A percentile compares a stretch with the other conserved stretches of the same genome.
Evolutionary conservation across 1,139 yeast genomes (phyloP).

Genomic region (Saccharomyces hybrid): DNA sequence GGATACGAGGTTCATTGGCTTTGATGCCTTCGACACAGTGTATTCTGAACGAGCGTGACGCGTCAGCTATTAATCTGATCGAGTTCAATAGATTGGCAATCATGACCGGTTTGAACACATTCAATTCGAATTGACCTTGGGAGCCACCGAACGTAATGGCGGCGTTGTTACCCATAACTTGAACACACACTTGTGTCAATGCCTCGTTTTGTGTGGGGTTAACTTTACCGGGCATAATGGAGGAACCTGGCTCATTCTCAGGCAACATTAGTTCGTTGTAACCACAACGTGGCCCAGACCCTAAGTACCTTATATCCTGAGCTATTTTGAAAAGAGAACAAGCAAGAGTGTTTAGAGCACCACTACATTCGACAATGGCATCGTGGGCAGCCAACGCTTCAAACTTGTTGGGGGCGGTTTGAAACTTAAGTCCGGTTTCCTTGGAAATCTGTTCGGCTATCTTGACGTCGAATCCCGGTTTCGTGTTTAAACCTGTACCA

Average conservation of each 20-base stretch:
- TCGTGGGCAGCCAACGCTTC: slow-evolving; percentile 99
- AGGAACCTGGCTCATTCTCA: slow-evolving; percentile 98
- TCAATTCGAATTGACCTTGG: slow-evolving; percentile 95
- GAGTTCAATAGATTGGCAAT: slow-evolving; percentile 84
- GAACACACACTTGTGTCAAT: slow-evolving; percentile 94
- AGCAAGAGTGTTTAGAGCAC: slow-evolving; percentile 94
- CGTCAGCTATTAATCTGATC: slow-evolving; percentile 83
- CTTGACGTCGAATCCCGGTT: slow-evolving; percentile 74
- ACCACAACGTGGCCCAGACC: slow-evolving; percentile 99
- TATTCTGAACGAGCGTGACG: slow-evolving; percentile 77
- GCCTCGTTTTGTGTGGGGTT: slow-evolving; percentile 99
- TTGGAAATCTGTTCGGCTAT: slow-evolving; percentile 52
- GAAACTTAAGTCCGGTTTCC: slow-evolving; percentile 80
- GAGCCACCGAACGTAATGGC: slow-evolving; percentile 97
- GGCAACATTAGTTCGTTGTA: slow-evolving; percentile 93
- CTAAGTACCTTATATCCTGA: slow-evolving; percentile 94
- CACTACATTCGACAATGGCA: slow-evolving; percentile 94
- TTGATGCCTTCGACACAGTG: slow-evolving; percentile 92
- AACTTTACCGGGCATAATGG: slow-evolving; percentile 99
- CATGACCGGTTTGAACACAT: slow-evolving; percentile 96
- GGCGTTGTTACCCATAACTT: slow-evolving; percentile 94
- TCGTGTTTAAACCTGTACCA: slow-evolving; percentile 96
- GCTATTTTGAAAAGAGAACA: slow-evolving; percentile 92
- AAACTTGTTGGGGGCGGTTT: slow-evolving; percentile 96
- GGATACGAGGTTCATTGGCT: slow-evolving; percentile 84